Conservation (phyloP, 148 eudicot species). For the Pouteria glomerata region DNA sequence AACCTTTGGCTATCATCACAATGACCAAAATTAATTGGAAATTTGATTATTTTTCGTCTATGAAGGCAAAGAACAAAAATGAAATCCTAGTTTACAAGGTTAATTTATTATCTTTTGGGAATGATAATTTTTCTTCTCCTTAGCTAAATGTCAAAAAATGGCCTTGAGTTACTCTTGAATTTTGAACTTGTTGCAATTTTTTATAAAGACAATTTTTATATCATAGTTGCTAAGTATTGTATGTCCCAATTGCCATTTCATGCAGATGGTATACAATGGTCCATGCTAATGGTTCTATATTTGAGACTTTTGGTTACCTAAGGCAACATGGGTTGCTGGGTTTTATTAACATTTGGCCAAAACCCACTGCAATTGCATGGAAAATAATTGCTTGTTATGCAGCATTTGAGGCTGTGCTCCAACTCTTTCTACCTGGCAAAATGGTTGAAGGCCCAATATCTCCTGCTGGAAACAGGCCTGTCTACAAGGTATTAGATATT, state of each 20-base stretch:
- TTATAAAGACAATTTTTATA: not conserved
- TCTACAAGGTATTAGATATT: constrained; percentile 63
- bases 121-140: not conserved
- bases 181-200: not conserved
- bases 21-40: not conserved
- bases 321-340: constrained; percentile 63
- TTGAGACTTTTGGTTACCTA: constrained; percentile 50
- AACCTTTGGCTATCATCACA: not conserved
- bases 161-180: not conserved
- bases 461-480: constrained; percentile 80
- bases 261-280: constrained; percentile 99
- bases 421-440: constrained; percentile 79
- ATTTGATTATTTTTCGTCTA: no score
- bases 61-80: no score
- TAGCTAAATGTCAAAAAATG: not conserved
- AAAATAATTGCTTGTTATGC: constrained; percentile 82
- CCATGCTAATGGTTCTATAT: constrained; percentile 85
- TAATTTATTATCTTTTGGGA: not conserved
- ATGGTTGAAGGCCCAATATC: constrained; percentile 92
- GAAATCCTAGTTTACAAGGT: not conserved
- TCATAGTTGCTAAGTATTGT: not conserved
- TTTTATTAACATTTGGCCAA: constrained; percentile 76
- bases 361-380: constrained; percentile 67
- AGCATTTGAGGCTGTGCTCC: constrained; percentile 90
- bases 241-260: no score